Conservation (phyloP, 768 basidiomycete species). For the Scleroderma citrinum region DNA sequence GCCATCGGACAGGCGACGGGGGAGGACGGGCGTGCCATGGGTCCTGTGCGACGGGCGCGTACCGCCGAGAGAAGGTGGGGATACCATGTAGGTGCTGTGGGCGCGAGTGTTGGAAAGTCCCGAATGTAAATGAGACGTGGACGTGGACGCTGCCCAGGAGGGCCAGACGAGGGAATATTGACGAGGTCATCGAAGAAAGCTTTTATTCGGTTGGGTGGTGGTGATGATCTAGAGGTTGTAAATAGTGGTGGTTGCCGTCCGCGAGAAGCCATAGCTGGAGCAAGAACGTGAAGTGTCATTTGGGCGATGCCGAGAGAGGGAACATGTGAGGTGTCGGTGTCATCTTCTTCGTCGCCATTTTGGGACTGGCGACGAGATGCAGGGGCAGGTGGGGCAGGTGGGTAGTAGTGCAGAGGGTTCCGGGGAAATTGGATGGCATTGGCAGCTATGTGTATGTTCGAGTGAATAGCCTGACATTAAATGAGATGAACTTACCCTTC, state of each 20-base stretch:
- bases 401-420: slow-evolving; percentile 71
- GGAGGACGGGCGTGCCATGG: slow-evolving; percentile 53
- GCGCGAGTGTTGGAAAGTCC: slow-evolving; percentile 71
- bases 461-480: slow-evolving; percentile 1
- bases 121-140: slow-evolving; percentile 83
- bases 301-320: slow-evolving; percentile 30
- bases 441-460: slow-evolving; percentile 46
- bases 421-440: slow-evolving; percentile 58
- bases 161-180: slow-evolving; percentile 43
- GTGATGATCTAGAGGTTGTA: slow-evolving; percentile 35
- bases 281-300: slow-evolving; percentile 43
- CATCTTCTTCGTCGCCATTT: slow-evolving; percentile 34
- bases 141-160: slow-evolving; percentile 25
- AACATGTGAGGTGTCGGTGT: slow-evolving; percentile 45
- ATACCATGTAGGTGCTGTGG: slow-evolving; percentile 74
- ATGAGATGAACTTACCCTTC: slow-evolving; percentile 42
- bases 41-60: slow-evolving; percentile 64
- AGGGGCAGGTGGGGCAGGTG: slow-evolving; percentile 23
- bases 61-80: slow-evolving; percentile 74
- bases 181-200: slow-evolving; percentile 74
- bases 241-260: slow-evolving; percentile 27
- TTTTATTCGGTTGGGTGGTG: slow-evolving; percentile 53
- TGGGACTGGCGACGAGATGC: slow-evolving; percentile 16
- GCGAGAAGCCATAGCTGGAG: slow-evolving; percentile 30
- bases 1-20: slow-evolving; percentile 64